Percentiles rank a stretch among this genome's conserved stretches.
Evolutionary conservation across 441 rosid species (phyloP).

Genomic region (Pelargonium fulgidum): DNA sequence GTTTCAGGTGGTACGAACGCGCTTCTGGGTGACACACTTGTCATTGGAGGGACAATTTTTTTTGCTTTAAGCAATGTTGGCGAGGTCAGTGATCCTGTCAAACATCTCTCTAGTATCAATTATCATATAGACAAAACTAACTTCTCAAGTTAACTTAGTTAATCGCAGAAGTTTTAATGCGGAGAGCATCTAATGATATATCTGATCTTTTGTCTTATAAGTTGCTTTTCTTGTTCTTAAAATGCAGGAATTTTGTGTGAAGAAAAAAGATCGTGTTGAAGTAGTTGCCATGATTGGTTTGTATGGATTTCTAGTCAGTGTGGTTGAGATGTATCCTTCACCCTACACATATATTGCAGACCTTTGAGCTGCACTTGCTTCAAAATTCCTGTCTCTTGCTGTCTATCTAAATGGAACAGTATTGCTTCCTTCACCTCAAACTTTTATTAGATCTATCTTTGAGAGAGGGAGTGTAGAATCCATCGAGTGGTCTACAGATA

Average conservation of each 20-base stretch:
- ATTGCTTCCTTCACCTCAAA: constrained; percentile 20
- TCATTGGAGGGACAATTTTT: constrained; percentile 46
- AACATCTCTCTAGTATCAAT: too few species aligned
- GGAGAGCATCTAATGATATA: not conserved
- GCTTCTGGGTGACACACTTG: constrained; percentile 50
- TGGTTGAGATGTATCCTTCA: constrained; percentile 47
- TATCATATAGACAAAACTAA: not conserved
- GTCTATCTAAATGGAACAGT: not conserved
- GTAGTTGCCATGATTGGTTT: constrained; percentile 48
- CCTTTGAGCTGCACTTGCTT: not conserved
- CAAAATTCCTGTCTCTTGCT: not conserved
- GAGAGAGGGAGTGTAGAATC: constrained; percentile 42
- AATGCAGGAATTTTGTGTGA: constrained; percentile 53
- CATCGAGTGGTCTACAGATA: constrained; percentile 37
- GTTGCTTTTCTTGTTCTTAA: too few species aligned
- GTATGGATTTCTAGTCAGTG: constrained; percentile 40
- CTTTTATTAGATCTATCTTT: constrained; percentile 37
- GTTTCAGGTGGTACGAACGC: constrained; percentile 51
- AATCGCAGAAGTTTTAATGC: not conserved
- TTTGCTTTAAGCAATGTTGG: constrained; percentile 56
- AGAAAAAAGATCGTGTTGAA: constrained; percentile 49
- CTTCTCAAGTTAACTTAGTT: not conserved
- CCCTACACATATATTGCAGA: not conserved
- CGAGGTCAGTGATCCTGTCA: constrained; percentile 36
- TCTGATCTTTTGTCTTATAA: not conserved